Percentiles rank a stretch among this genome's conserved stretches.
phyloP scores from a whole-genome alignment of 805 yeast species.

The Henningerozyma blattae region DNA sequence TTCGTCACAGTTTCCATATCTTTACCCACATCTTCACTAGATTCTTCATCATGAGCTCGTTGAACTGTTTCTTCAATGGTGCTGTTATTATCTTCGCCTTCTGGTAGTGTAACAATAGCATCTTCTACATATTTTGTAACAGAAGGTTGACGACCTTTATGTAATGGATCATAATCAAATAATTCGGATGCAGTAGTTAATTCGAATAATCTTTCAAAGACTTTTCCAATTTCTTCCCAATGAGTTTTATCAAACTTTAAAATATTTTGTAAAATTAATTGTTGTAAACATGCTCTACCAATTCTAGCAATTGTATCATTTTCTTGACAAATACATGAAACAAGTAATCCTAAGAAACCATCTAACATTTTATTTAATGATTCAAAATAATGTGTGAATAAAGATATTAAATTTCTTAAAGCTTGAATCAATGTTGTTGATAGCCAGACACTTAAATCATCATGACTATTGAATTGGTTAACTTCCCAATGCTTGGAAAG shows the following conservation, averaged over 20 bases:
- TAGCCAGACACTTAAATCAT: constrained; percentile 88
- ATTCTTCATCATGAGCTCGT: constrained; percentile 24
- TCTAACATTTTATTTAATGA: constrained; percentile 62
- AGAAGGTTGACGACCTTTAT: constrained; percentile 20
- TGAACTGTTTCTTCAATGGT: constrained; percentile 21
- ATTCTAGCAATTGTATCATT: constrained; percentile 94
- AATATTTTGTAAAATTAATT: constrained; percentile 66
- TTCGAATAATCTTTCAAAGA: constrained; percentile 60
- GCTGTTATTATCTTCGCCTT: constrained; percentile 16
- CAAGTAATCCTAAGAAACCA: constrained; percentile 65
- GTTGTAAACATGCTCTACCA: constrained; percentile 81
- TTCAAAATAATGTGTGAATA: constrained; percentile 74
- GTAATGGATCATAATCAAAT: constrained; percentile 40
- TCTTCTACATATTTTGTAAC: not conserved
- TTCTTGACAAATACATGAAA: constrained; percentile 89
- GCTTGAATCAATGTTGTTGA: constrained; percentile 96
- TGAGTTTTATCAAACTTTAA: constrained; percentile 48
- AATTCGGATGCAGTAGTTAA: constrained; percentile 80
- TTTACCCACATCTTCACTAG: constrained; percentile 26
- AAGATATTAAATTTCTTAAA: constrained; percentile 70
- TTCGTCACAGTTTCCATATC: constrained; percentile 11
- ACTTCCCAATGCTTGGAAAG: constrained; percentile 67
- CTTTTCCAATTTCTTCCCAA: constrained; percentile 60
- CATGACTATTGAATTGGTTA: constrained; percentile 55
- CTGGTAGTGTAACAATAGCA: constrained; percentile 3